Evolutionary conservation across 257 asterid species (phyloP).

Genomic region (Agastache rugosa): DNA sequence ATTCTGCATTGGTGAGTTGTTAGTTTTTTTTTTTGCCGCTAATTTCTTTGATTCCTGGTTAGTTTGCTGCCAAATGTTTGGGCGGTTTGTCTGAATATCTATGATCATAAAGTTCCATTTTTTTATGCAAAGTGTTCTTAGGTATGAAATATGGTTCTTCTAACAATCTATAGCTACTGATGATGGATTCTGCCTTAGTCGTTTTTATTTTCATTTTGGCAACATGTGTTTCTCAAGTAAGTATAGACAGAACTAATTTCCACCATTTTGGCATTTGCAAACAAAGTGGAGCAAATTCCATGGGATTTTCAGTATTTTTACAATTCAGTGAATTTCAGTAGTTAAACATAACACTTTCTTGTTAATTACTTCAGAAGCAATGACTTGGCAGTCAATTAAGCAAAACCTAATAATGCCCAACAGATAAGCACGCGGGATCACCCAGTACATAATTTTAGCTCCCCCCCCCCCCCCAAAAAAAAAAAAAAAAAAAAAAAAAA

Average conservation of each 20-base stretch:
- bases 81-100: slow-evolving; percentile 12
- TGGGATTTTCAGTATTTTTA: slow-evolving; percentile 9
- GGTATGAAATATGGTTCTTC: slow-evolving; percentile 5
- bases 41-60: not conserved
- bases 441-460: too few relatives aligned
- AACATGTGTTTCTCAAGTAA: not conserved
- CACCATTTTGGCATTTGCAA: not conserved
- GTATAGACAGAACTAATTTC: not conserved
- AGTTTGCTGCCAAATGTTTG: slow-evolving; percentile 12
- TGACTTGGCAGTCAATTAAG: slow-evolving; percentile 6
- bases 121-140: slow-evolving; percentile 16
- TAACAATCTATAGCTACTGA: not conserved
- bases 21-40: not conserved
- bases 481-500: too few relatives aligned
- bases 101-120: slow-evolving; percentile 27
- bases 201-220: not conserved
- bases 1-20: slow-evolving; percentile 90
- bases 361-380: slow-evolving; percentile 14
- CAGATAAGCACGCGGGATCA: too few relatives aligned
- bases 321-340: not conserved
- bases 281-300: not conserved
- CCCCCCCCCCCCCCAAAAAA: too few relatives aligned
- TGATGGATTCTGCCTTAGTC: not conserved
- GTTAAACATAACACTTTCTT: not conserved
- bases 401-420: too few relatives aligned